These are phyloP conservation scores for Pleurotus tuber-regium DNA, from an alignment of 768 basidiomycete species.

Conservation along the genomic window DNA sequence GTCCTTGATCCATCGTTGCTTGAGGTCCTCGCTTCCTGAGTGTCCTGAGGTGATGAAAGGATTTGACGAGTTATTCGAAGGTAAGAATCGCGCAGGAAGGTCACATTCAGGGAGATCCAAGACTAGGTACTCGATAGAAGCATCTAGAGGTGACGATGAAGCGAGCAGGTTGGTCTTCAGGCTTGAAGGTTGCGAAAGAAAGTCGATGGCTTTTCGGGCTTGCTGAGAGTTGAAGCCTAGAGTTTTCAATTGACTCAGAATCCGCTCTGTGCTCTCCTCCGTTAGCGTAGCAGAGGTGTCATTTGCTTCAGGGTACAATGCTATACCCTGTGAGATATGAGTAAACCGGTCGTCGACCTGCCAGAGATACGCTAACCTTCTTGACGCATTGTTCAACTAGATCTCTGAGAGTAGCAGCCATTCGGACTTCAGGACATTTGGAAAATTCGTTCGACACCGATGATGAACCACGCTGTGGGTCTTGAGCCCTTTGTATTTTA, in stretches of 20 bases:
- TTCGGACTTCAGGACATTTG: conserved; percentile 72
- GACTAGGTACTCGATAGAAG: conserved; percentile 81
- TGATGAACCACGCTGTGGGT: conserved; percentile 17
- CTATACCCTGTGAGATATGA: conserved; percentile 41
- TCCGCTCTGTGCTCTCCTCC: conserved; percentile 36
- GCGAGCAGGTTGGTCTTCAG: conserved; percentile 61
- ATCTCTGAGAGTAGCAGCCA: conserved; percentile 75
- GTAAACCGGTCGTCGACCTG: conserved; percentile 11
- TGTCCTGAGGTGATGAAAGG: conserved; percentile 68
- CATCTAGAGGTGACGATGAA: conserved; percentile 63
- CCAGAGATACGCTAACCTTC: conserved; percentile 42
- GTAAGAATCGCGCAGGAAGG: conserved; percentile 71
- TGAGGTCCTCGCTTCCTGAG: conserved; percentile 59
- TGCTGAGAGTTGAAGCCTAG: conserved; percentile 68
- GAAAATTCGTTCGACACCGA: conserved; percentile 36
- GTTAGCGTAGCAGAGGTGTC: conserved; percentile 35
- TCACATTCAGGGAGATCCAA: conserved; percentile 86
- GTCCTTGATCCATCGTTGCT: conserved; percentile 77
- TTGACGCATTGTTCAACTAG: conserved; percentile 80
- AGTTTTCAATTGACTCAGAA: conserved; percentile 53
- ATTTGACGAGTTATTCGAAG: conserved; percentile 61
- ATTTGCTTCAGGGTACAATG: conserved; percentile 46
- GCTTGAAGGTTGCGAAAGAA: conserved; percentile 54
- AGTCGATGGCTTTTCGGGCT: conserved; percentile 48
- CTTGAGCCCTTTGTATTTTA: conserved; percentile 17